These are phyloP conservation scores for Zygotorulaspora mrakii DNA, from an alignment of 1,139 yeast genomes.

Conservation along the genomic window DNA sequence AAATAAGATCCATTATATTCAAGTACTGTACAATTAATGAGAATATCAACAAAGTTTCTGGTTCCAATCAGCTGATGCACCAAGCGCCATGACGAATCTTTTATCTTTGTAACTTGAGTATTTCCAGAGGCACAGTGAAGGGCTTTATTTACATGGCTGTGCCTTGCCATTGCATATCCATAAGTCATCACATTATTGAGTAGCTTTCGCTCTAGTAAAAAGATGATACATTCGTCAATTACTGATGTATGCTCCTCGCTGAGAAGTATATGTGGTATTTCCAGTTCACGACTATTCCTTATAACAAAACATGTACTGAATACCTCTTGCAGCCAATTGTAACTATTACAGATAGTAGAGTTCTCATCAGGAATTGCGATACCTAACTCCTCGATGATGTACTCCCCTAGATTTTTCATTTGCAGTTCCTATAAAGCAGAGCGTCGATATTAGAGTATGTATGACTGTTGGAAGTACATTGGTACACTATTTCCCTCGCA, in stretches of 20 bases:
- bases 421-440: no score
- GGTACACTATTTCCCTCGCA: no score
- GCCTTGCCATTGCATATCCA: constrained; percentile 28
- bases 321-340: constrained; percentile 17
- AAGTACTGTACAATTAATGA: constrained; percentile 28
- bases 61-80: constrained; percentile 30
- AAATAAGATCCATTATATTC: constrained; percentile 16
- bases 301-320: constrained; percentile 16
- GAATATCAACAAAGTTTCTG: constrained; percentile 21
- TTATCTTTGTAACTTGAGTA: constrained; percentile 22
- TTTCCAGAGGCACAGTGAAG: constrained; percentile 27
- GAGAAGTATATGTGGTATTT: constrained; percentile 10
- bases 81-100: constrained; percentile 24
- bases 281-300: constrained; percentile 10
- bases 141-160: constrained; percentile 17
- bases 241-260: constrained; percentile 18
- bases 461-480: no score
- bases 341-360: constrained; percentile 4
- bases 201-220: constrained; percentile 13
- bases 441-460: no score
- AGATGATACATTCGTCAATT: constrained; percentile 26
- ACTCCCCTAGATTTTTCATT: constrained; percentile 14
- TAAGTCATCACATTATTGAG: constrained; percentile 22
- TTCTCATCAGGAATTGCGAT: no score
- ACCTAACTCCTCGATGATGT: constrained; percentile 7